Conservation (phyloP, 352 stramenopile species). For the Globisporangium heterothallicum region DNA sequence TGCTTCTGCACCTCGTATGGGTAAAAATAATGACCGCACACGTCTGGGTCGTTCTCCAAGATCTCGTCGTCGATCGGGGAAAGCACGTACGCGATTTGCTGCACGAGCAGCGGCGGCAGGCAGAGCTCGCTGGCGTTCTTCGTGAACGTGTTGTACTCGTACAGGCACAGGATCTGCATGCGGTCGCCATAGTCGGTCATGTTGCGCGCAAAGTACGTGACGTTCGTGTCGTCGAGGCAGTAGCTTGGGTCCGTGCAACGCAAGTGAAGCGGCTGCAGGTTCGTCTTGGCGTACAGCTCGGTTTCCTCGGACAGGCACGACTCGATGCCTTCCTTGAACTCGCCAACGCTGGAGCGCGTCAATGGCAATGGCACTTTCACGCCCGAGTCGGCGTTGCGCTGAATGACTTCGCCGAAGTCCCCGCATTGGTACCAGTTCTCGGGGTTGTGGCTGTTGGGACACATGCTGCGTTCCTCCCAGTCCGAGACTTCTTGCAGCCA, state of each 20-base stretch:
- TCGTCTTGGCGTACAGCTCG: slow-evolving; percentile 49
- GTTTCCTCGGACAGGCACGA: slow-evolving; percentile 52
- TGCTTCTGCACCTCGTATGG: slow-evolving; percentile 60
- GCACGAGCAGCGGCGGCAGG: slow-evolving; percentile 45
- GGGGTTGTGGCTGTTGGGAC: slow-evolving; percentile 65
- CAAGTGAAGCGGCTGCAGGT: slow-evolving; percentile 55
- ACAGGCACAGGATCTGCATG: slow-evolving; percentile 70
- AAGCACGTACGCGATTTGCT: slow-evolving; percentile 57
- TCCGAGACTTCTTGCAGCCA: slow-evolving; percentile 70
- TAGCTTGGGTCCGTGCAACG: slow-evolving; percentile 42
- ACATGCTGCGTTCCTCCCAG: slow-evolving; percentile 64
- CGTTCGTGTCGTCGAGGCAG: slow-evolving; percentile 28
- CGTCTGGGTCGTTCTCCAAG: slow-evolving; percentile 51
- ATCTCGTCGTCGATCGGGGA: slow-evolving; percentile 45
- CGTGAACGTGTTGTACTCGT: slow-evolving; percentile 48
- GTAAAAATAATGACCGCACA: slow-evolving; percentile 74
- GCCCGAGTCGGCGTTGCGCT: slow-evolving; percentile 20
- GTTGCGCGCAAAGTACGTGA: slow-evolving; percentile 64
- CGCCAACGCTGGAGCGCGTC: slow-evolving; percentile 17
- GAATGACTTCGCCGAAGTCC: slow-evolving; percentile 49
- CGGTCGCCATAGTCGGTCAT: slow-evolving; percentile 50
- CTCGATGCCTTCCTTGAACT: slow-evolving; percentile 26
- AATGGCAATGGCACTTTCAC: slow-evolving; percentile 33
- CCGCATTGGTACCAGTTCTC: slow-evolving; percentile 73
- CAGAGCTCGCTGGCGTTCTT: slow-evolving; percentile 51